Evolutionary conservation across 148 eudicot genomes (phyloP).

Genomic region (Rhododendron ovatum): DNA sequence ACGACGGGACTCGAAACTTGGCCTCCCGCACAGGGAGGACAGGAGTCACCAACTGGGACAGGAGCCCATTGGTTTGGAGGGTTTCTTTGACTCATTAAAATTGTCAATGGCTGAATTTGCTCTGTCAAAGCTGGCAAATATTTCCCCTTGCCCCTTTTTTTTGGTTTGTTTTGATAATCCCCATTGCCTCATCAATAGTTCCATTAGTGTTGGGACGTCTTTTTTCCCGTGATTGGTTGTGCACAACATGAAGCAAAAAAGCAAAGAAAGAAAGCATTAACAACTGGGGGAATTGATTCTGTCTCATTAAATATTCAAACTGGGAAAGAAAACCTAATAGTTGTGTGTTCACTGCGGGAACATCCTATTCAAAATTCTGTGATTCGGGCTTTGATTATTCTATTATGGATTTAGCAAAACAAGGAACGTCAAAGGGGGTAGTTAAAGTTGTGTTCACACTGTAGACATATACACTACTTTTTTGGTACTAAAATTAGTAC

Average conservation of each 20-base stretch:
- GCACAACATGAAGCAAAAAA: neutral
- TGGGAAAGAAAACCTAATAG: neutral
- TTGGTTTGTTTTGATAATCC: neutral
- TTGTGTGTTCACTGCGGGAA: neutral
- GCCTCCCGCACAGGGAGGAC: too few species aligned
- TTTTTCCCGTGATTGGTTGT: neutral
- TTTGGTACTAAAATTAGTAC: neutral
- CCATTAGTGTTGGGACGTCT: neutral
- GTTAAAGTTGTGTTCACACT: neutral
- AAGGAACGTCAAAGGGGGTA: neutral
- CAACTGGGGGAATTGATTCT: neutral
- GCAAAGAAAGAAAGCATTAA: neutral
- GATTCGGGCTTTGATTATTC: neutral
- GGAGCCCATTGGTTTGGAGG: too few species aligned
- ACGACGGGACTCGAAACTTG: too few species aligned
- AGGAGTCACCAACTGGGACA: too few species aligned
- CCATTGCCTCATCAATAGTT: neutral
- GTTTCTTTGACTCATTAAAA: too few species aligned
- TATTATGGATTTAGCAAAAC: neutral
- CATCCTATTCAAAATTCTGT: neutral
- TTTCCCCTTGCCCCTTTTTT: too few species aligned
- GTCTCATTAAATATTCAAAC: neutral
- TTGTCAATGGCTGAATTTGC: neutral
- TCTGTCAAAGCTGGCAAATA: neutral
- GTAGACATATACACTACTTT: neutral